Evolutionary conservation across 164 flowering plant species (phyloP).

Genomic region (Piper betle): DNA sequence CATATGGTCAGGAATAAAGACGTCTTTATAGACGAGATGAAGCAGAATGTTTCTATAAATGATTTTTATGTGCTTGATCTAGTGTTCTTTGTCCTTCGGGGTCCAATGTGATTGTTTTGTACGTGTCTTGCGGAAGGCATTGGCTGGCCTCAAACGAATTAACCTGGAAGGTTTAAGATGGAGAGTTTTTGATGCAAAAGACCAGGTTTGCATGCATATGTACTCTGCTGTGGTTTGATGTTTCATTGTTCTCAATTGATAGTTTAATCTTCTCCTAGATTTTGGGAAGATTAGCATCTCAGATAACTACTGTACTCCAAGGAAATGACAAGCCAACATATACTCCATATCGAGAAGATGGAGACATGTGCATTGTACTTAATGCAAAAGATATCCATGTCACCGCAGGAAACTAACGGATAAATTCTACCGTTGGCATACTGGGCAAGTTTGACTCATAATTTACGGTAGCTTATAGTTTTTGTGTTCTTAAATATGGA

Average conservation of each 20-base stretch:
- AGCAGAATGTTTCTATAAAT: too few species aligned
- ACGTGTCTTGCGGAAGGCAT: constrained; percentile 50
- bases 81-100: too few species aligned
- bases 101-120: neutral
- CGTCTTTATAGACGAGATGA: too few species aligned
- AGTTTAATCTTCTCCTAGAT: constrained; percentile 23
- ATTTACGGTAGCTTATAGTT: too few species aligned
- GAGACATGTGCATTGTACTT: constrained; percentile 90
- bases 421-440: constrained; percentile 77
- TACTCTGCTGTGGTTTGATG: neutral
- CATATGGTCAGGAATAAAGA: too few species aligned
- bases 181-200: constrained; percentile 89
- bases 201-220: constrained; percentile 39
- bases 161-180: constrained; percentile 75
- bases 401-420: constrained; percentile 76
- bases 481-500: neutral
- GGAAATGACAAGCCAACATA: constrained; percentile 93
- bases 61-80: too few species aligned
- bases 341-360: constrained; percentile 79
- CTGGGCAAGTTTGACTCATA: constrained; percentile 56
- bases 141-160: constrained; percentile 72
- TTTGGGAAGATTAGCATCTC: constrained; percentile 89
- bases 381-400: constrained; percentile 85
- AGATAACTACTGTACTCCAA: constrained; percentile 74
- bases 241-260: neutral